Percentiles rank a stretch among this genome's conserved stretches.
These are phyloP conservation scores for Achaetomium macrosporum DNA, from an alignment of 2,329 filamentous ascomycete species.

Conservation along the genomic window DNA sequence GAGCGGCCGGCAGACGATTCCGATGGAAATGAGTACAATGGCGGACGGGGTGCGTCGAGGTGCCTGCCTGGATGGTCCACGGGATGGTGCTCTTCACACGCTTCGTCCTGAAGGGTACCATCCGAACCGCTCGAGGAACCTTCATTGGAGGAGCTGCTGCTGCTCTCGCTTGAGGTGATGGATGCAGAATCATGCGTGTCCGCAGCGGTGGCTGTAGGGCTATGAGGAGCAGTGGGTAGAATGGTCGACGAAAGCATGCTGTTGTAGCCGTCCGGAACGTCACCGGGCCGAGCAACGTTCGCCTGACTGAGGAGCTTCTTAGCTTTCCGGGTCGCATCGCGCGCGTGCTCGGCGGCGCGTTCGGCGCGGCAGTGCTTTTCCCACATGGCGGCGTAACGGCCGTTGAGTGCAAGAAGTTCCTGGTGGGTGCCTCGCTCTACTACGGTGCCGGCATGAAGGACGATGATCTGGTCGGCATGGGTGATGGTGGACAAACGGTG, in stretches of 20 bases:
- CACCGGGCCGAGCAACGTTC: conserved; percentile 41
- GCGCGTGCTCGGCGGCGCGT: conserved; percentile 57
- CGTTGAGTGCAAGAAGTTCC: conserved; percentile 63
- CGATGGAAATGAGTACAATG: conserved; percentile 18
- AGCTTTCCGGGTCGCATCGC: conserved; percentile 37
- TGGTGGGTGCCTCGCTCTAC: conserved; percentile 74
- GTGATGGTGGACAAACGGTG: conserved; percentile 83
- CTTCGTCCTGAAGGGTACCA: conserved; percentile 22
- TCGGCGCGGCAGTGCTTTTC: conserved; percentile 79
- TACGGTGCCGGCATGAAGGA: conserved; percentile 70
- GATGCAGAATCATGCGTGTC: conserved; percentile 19
- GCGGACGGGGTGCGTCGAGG: conserved; percentile 6
- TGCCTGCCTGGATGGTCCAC: conserved; percentile 7
- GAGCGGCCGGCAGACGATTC: conserved; percentile 16
- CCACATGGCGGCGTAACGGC: conserved; percentile 82
- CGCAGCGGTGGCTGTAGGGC: conserved; percentile 28
- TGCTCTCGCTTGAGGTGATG: conserved; percentile 15
- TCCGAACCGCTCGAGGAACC: conserved; percentile 16
- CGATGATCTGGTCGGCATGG: conserved; percentile 77
- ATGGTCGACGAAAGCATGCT: conserved; percentile 42
- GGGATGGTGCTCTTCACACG: conserved; percentile 9
- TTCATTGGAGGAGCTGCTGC: background rate
- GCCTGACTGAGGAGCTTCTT: conserved; percentile 44
- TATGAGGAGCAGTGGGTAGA: conserved; percentile 32
- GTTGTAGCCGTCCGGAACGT: conserved; percentile 39